phyloP scores from a whole-genome alignment of 2,329 filamentous ascomycete species.

The Cucurbitaria berberidis region DNA sequence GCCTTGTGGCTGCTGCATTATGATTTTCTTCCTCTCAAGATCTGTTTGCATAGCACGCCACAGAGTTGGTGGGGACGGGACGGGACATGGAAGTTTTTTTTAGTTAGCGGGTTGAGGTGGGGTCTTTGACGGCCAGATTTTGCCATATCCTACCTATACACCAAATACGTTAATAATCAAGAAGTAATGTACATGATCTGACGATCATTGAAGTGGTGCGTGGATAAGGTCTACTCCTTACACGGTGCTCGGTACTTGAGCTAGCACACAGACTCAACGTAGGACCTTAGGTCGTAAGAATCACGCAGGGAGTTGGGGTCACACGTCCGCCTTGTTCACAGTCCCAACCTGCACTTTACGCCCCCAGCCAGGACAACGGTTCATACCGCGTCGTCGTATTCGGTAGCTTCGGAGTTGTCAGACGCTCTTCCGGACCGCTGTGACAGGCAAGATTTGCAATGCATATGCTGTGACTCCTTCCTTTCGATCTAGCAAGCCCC shows the following conservation, averaged over 20 bases:
- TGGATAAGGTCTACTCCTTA: too few species aligned
- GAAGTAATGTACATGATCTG: too few species aligned
- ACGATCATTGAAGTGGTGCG: too few species aligned
- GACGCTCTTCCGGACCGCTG: not conserved
- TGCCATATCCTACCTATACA: too few species aligned
- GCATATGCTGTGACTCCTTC: conserved; percentile 10
- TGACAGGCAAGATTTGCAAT: not conserved
- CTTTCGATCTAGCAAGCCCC: not conserved
- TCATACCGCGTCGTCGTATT: conserved; percentile 2
- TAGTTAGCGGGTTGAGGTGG: not conserved
- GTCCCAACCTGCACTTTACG: not conserved
- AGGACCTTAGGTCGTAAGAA: not conserved
- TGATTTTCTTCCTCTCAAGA: too few species aligned
- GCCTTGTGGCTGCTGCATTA: too few species aligned
- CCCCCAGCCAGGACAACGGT: not conserved
- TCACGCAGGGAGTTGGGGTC: not conserved
- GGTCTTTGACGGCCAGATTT: too few species aligned
- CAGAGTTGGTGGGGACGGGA: too few species aligned
- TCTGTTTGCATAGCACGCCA: too few species aligned
- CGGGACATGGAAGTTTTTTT: not conserved
- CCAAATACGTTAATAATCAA: too few species aligned
- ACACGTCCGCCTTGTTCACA: not conserved
- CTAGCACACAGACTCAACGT: not conserved
- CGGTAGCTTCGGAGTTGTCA: conserved; percentile 17
- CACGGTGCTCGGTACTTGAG: too few species aligned